Evolutionary conservation across 2,329 filamentous ascomycete species (phyloP), one percentile per base, ranked within the genome.

Genomic region (Neofusicoccum sp.): DNA sequence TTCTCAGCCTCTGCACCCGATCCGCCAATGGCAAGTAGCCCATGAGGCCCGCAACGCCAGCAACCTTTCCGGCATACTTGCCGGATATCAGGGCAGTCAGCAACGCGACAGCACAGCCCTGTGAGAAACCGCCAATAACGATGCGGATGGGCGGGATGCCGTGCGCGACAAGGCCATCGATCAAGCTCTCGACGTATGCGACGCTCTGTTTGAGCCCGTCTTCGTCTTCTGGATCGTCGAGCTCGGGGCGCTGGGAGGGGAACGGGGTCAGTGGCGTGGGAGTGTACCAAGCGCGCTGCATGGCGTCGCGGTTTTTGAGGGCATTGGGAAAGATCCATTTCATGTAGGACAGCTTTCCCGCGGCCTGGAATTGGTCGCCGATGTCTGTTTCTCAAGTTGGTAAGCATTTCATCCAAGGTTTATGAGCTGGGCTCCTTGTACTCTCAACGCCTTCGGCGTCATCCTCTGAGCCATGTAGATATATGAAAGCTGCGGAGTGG

Each of bases 291-390:
- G 79, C 82, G 64, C 76, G 80, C 29, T 77, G 71, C 66, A 76
- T 77, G 14, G 80, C 73, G 49, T 83, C 79, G 62, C 73, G 77
- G 67, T 83, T 79, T 43, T 80, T 74, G 45, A 76, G 73, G 2
- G 82, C 81, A 61, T 81, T 83, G 12, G 83, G 82, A 33, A 84
- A 76, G 44, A 83, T 71, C 81, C 81, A 84, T 52, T 76, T 74
- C 66, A 83, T 70, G 67, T 82, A 76, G 0, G 80, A 76, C 4
- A 84, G 74, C 69, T 83, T 84, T 64, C 73, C 71, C 48, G 79
- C 79, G 43, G 76, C 68, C 64, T 82, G 80, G 67, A 84, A 83
- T 66, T 82, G 80, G 33, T 77, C 74, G 14, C 78, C 78, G 7
- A 83, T 73, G 56, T 77, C 77, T 79, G 56, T 44, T 29, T 31